Base-by-base conservation (phyloP, 2,329 filamentous ascomycete genomes). In the Mycosphaerella sp. region DNA sequence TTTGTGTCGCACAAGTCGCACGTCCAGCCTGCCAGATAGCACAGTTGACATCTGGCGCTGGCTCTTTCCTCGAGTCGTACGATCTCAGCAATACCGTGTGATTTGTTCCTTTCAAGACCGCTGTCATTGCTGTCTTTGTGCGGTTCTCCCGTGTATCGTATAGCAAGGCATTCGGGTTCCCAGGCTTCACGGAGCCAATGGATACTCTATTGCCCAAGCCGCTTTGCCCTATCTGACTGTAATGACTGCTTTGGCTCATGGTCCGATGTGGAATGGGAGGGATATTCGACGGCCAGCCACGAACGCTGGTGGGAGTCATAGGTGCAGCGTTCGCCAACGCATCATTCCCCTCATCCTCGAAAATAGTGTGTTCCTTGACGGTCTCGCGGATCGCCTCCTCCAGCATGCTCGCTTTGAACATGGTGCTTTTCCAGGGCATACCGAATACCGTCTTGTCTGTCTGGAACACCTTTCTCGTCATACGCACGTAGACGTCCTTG, bases 361-460 rank as follows among this genome's bases (percentile, higher is more conserved):
- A 85, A 7, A 90, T 75, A 0, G 91, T 96, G 69, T 79, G 76
- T 67, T 95, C 88, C 55, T 86, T 78, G 6, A 97, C 92, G 61
- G 87, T 90, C 64, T 95, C 87, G 39, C 59, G 54, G 21, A 64
- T 64, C 2, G 91, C 92, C 63, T 96, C 89, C 71, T 98, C 92
- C 45, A 98, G 78, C 71, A 89, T 92, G 40, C 89, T 95, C 9
- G 93, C 93, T 73, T 98, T 98, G 81, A 97, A 98, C 29, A 98
- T 74, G 0, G 93, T 98, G 4, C 88, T 89, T 36, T 90, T 85
- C 69, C 95, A 96, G 0, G 93, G 93, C 55, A 98, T 95, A 9
- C 93, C 93, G 34, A 88, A 89, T 63, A 98, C 87, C 4, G 92
- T 97, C 77, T 98, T 98, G 75, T 98, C 93, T 4, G 93, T 97